These are phyloP conservation scores for Eucalyptus marginata DNA, from an alignment of 345 rosid genomes.

Conservation along the genomic window DNA sequence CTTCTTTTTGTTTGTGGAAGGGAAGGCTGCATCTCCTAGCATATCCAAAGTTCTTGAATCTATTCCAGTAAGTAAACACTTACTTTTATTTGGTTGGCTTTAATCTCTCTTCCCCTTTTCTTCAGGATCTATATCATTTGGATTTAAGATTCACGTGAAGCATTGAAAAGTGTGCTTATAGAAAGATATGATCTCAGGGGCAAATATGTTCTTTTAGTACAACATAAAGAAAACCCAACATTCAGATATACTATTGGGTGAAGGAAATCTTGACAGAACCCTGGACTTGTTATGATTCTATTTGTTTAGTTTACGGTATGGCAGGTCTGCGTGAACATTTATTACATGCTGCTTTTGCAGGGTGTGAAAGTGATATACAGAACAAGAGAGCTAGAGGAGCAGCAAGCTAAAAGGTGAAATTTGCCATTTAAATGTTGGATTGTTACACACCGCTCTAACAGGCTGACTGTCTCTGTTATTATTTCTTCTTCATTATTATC, in stretches of 20 bases:
- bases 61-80: constrained; percentile 51
- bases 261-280: background rate
- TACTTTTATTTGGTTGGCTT: background rate
- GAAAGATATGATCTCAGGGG: background rate
- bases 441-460: background rate
- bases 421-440: background rate
- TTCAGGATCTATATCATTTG: background rate
- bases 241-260: background rate
- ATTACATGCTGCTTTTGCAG: constrained; percentile 17
- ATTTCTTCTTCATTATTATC: background rate
- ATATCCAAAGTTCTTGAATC: constrained; percentile 76
- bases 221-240: background rate
- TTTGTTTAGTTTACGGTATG: background rate
- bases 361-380: constrained; percentile 83
- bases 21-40: constrained; percentile 75
- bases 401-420: constrained; percentile 77
- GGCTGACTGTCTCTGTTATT: background rate
- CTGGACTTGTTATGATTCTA: background rate
- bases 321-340: background rate
- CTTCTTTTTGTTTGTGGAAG: constrained; percentile 91
- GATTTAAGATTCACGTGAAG: background rate
- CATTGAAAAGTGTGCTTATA: background rate
- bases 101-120: background rate
- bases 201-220: background rate
- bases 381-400: constrained; percentile 81